Percentiles rank a stretch among this genome's conserved stretches.
Evolutionary conservation across 306 rosid species (phyloP).

Genomic region (Casuarina cunninghamiana): DNA sequence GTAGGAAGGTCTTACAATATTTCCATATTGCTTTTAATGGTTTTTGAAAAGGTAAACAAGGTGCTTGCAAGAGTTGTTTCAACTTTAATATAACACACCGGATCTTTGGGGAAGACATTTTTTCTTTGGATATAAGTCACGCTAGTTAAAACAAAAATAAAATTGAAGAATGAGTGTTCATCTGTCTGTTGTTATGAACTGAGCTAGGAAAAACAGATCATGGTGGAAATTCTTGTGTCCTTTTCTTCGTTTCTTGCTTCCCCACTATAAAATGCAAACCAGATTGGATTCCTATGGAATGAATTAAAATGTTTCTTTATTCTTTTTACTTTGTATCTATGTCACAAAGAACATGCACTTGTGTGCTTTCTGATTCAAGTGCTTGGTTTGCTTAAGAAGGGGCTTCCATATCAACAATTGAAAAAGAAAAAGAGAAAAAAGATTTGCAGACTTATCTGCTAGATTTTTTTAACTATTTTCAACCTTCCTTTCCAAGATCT

Average conservation of each 20-base stretch:
- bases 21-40: background rate
- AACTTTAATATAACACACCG: background rate
- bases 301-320: too few relatives aligned
- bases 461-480: background rate
- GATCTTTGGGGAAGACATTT: slow-evolving; percentile 60
- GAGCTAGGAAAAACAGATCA: background rate
- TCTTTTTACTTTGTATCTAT: background rate
- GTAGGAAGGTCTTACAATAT: background rate
- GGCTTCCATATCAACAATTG: background rate
- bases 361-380: background rate
- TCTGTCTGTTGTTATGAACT: background rate
- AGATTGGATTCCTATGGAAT: background rate
- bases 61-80: background rate
- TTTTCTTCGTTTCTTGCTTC: too few relatives aligned
- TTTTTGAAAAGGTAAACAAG: background rate
- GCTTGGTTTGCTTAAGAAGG: background rate
- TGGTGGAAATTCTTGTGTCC: background rate
- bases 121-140: too few relatives aligned
- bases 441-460: background rate
- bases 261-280: background rate
- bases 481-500: background rate
- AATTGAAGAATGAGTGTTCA: background rate
- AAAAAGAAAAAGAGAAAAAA: background rate
- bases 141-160: too few relatives aligned
- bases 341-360: background rate